Percentiles rank a stretch among this genome's conserved stretches.
phyloP scores from a whole-genome alignment of 768 basidiomycete genomes.

The Clavaria fumosa region DNA sequence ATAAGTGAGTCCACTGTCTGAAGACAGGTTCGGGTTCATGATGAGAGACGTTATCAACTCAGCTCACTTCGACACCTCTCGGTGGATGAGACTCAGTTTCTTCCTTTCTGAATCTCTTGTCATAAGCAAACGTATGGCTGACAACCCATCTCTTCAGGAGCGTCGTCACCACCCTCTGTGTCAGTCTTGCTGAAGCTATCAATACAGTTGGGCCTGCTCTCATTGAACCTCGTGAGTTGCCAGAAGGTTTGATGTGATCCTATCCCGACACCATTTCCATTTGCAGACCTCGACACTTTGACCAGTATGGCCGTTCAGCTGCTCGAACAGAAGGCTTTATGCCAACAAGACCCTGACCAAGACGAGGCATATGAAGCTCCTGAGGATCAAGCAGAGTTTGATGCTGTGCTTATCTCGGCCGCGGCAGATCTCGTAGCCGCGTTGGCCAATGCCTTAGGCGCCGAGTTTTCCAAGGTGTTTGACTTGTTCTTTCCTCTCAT shows the following conservation, averaged over 20 bases:
- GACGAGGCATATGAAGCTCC: constrained; percentile 76
- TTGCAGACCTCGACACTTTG: constrained; percentile 55
- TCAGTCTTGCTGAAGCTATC: constrained; percentile 82
- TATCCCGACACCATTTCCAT: constrained; percentile 5
- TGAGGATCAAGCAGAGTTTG: constrained; percentile 89
- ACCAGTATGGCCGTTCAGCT: constrained; percentile 73
- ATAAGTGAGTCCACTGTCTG: constrained; percentile 73
- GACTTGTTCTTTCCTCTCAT: constrained; percentile 79
- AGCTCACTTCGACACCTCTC: constrained; percentile 63
- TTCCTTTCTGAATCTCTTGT: constrained; percentile 7
- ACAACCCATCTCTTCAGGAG: constrained; percentile 31
- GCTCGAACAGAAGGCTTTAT: constrained; percentile 86
- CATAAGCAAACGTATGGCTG: constrained; percentile 11
- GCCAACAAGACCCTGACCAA: constrained; percentile 92
- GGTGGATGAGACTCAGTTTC: constrained; percentile 43
- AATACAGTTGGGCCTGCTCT: constrained; percentile 84
- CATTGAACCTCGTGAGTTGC: constrained; percentile 53
- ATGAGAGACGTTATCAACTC: constrained; percentile 42
- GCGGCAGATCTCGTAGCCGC: constrained; percentile 90
- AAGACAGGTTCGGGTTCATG: no score
- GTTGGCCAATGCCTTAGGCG: constrained; percentile 71
- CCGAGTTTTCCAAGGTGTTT: constrained; percentile 74
- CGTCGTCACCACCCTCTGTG: constrained; percentile 78
- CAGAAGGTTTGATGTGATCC: not conserved
- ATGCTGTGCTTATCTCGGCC: constrained; percentile 86